Base-by-base conservation (phyloP, 768 basidiomycete genomes). In the Leucosporidium scottii region DNA sequence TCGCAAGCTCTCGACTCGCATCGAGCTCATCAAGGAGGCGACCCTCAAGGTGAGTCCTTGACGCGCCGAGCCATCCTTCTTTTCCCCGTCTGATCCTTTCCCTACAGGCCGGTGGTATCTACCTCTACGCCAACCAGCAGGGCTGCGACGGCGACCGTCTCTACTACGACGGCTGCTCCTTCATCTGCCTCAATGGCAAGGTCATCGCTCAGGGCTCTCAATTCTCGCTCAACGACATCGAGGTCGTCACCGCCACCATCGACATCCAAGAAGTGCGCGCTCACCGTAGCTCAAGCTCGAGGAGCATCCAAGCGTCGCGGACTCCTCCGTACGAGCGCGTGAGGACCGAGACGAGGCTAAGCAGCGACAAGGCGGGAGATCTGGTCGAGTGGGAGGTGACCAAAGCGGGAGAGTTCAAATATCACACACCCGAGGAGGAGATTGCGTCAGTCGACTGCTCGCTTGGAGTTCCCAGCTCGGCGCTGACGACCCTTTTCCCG, bases 121-220 rank as follows among this genome's bases (percentile, higher is more conserved):
- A 99, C 79, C 84, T 99, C 10, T 99, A 99, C 74, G 91, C 96
- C 13, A 99, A 99, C 77, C 96, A 99, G 75, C 94, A 96, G 81
- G 96, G 96, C 8, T 99, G 96, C 76, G 96, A 99, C 75, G 96
- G 96, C 1, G 96, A 99, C 77, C 85, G 96, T 36, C 82, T 98
- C 0, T 99, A 98, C 81, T 99, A 97, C 77, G 96, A 99, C 73
- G 96, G 96, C 36, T 96, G 91, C 71, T 88, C 91, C 39, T 85
- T 98, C 84, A 97, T 99, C 74, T 93, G 91, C 13, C 84, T 93
- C 67, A 99, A 99, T 79, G 96, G 96, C 7, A 83, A 83, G 34
- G 84, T 98, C 64, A 82, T 98, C 25, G 93, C 96, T 1, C 94
- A 98, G 78, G 96, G 96, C 21, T 88, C 91, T 3, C 96, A 99